Base-by-base conservation (phyloP, 345 rosid genomes). In the Ceriops zippeliana region DNA sequence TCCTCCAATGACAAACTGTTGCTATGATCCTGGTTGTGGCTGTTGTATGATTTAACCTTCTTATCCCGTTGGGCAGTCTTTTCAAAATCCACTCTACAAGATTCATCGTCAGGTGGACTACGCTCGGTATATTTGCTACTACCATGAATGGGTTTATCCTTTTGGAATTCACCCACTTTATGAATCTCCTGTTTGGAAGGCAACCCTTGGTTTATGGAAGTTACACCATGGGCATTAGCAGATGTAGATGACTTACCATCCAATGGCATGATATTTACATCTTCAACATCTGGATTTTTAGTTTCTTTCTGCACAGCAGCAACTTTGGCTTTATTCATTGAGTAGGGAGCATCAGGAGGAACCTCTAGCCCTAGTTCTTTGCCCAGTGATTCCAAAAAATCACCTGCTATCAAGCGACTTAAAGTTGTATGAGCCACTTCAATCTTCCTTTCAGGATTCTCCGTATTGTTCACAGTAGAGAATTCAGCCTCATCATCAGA, bases 281-380 rank as follows among this genome's bases (percentile, higher is more conserved):
- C 76, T 30, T 65, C 76, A 47, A 61, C 31, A 53, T 71, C 67
- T 34, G 56, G 63, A 63, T 47, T 42, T 51, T 62, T 46, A 65
- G 69, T 61, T 74, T 82, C 88, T 60, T 67, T 83, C 66, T 65
- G 75, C 1, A 59, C 53, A 56, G 73, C 67, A 27, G 62, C 60
- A 57, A 30, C 21, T 53, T 27, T 53, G 31, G 78, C 52, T 52
- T 79, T 82, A 69, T 52, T 81, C 21, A 58, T 76, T 6, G 80
- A 20, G 69, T 77, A 67, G 5, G 87, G 82, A 35, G 67, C 58
- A 68, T 91, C 93, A 67, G 90, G 83, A 42, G 98, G 98, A 75
- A 95, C 99, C 79, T 90, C 98, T 26, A 95, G 74, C 20, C 99
- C 99, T 51, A 95, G 84, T 82, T 95, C 99, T 82, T 90, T 95